Conservation (phyloP, 2,329 filamentous ascomycete genomes). For the Chaetomiaceae sp. region DNA sequence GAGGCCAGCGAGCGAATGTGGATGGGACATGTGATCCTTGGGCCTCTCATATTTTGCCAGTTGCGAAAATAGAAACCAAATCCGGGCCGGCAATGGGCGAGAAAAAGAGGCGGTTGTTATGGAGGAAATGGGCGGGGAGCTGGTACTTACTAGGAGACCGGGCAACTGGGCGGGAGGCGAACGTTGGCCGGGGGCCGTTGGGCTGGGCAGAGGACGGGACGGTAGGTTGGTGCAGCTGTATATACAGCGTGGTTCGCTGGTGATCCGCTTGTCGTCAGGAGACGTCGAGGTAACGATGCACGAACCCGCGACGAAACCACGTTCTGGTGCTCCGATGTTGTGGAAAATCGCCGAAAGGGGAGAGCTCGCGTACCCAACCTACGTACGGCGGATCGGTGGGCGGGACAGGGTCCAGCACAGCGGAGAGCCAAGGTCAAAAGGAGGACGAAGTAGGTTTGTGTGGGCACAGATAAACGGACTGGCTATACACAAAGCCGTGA, state of each 20-base stretch:
- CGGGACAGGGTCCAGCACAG: background rate
- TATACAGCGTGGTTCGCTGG: background rate
- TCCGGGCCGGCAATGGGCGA: no score
- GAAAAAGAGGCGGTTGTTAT: no score
- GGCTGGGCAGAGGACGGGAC: background rate
- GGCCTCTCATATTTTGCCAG: no score
- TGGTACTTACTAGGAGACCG: no score
- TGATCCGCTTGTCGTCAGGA: background rate
- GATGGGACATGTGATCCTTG: no score
- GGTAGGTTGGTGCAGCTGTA: background rate
- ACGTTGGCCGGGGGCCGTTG: background rate
- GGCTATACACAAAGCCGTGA: slow-evolving; percentile 1
- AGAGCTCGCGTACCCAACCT: background rate
- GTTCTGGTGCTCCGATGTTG: background rate
- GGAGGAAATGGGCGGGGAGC: no score
- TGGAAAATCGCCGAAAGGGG: slow-evolving; percentile 9
- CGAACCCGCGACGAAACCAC: background rate
- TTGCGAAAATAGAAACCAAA: no score
- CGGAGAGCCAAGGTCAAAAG: background rate
- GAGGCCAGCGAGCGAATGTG: no score
- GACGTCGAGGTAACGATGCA: slow-evolving; percentile 10
- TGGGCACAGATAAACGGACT: background rate
- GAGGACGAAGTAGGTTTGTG: background rate
- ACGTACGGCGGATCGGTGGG: background rate
- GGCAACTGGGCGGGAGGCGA: no score